Evolutionary conservation across 1,284 basidiomycete genomes (phyloP), one percentile per base, ranked within the genome.

Genomic region (Phylloporus sp.): DNA sequence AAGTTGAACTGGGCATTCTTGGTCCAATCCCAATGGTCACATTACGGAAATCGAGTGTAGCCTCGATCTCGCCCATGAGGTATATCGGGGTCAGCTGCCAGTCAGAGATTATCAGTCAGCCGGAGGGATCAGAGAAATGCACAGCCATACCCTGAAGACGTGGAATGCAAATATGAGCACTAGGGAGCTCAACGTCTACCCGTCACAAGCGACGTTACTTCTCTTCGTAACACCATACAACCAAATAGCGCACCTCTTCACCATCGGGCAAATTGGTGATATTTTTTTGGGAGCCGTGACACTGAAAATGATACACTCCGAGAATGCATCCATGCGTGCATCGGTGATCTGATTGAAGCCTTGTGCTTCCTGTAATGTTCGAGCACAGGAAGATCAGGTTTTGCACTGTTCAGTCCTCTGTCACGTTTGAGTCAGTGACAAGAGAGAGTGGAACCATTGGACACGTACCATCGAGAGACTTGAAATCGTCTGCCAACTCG

Each of bases 241-340:
- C 29, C 29, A 27, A 52, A 56, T 56, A 19, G 32, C 53, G 53
- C 53, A 92, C 93, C 88, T 97, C 97, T 83, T 99, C 98, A 60
- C 97, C 97, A 43, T 98, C 97, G 4, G 96, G 98, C 60, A 99
- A 82, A 81, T 99, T 99, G 37, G 95, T 97, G 64, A 99, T 99
- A 71, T 98, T 97, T 80, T 95, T 95, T 99, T 99, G 0, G 98
- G 97, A 7, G 97, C 98, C 97, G 99, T 99, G 70, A 99, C 96
- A 74, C 94, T 96, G 84, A 98, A 98, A 71, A 97, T 94, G 82
- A 98, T 97, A 32, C 97, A 97, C 80, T 99, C 97, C 1, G 95
- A 95, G 86, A 99, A 99, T 0, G 97, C 98, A 81, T 99, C 98
- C 88, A 99, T 93, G 75, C 96, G 89, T 47, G 85, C 82, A 25